Base-by-base conservation (phyloP, 2,329 filamentous ascomycete species). In the Arthrobotrys sinensis region DNA sequence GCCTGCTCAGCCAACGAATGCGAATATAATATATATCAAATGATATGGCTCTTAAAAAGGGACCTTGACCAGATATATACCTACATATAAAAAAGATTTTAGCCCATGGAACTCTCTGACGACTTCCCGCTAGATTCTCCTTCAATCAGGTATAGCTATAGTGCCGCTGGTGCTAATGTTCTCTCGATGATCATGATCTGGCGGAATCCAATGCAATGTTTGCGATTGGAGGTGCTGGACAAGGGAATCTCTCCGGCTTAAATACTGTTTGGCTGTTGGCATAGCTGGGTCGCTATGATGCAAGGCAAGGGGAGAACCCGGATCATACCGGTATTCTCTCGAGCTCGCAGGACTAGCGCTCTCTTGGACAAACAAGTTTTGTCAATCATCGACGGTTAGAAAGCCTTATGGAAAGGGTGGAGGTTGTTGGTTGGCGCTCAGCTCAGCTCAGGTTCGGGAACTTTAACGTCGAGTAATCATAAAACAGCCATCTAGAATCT, bases 191-290 rank as follows among this genome's bases (percentile, higher is more conserved):
- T 60, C 55, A 43, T 40, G n/a, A 24, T 60, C 55, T 43, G 36
- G 55, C 11, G 36, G n/a, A 60, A 60, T 60, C 1, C 36, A 24
- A 60, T 60, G 34, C 55, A 43, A 60, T 40, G 55, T 43, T 60
- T 60, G 55, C 19, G 36, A 43, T 60, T 60, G 36, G 36, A 19
- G 8, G 16, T 40, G 53, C 16, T 40, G 55, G 24, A 43, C 55
- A 60, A 60, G 55, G 55, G 55, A 60, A 60, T 60, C 55, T 43
- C 16, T 60, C 55, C 55, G 55, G 36, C 36, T 60, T 60, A 60
- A 60, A 60, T 60, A 60, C 36, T 28, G 34, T 60, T 38, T 19
- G 52, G 28, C 34, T 38, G 52, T 12, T 21, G 32, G 52, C n/a
- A 38, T 38, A 55, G 32, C 14, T 38, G 52, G 32, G 52, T 34